Conservation (phyloP, 2,329 filamentous ascomycete species). For the Neodidymelliopsis sp. region DNA sequence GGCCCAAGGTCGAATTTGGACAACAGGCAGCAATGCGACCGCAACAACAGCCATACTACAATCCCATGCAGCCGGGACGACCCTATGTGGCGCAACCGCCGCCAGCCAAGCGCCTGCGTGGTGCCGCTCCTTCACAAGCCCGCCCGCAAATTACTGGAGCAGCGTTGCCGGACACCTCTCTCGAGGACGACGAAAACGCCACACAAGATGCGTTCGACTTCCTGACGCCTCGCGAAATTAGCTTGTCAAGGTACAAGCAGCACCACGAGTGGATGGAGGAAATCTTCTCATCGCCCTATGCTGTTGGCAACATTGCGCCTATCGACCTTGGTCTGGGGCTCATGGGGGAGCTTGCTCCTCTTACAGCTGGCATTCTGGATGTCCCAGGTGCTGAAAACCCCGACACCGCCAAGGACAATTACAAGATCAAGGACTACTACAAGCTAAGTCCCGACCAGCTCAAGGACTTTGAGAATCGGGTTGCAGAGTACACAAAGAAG, state of each 20-base stretch:
- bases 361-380: slow-evolving; percentile 88
- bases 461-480: slow-evolving; percentile 82
- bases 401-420: slow-evolving; percentile 34
- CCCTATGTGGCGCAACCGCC: slow-evolving; percentile 51
- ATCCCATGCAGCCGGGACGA: slow-evolving; percentile 46
- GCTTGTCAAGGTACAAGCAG: slow-evolving; percentile 84
- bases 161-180: slow-evolving; percentile 53
- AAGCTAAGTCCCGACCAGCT: slow-evolving; percentile 78
- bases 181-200: slow-evolving; percentile 91
- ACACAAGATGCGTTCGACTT: slow-evolving; percentile 88
- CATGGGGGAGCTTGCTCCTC: slow-evolving; percentile 75
- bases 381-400: slow-evolving; percentile 50
- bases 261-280: slow-evolving; percentile 99
- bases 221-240: slow-evolving; percentile 88
- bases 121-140: slow-evolving; percentile 51
- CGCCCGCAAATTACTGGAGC: slow-evolving; percentile 49
- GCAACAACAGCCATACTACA: slow-evolving; percentile 42
- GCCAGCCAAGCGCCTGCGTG: slow-evolving; percentile 56
- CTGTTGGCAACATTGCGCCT: slow-evolving; percentile 83
- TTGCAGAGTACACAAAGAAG: slow-evolving; percentile 73
- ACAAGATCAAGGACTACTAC: slow-evolving; percentile 63
- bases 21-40: slow-evolving; percentile 33
- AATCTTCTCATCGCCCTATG: slow-evolving; percentile 88
- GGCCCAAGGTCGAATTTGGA: slow-evolving; percentile 85
- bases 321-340: slow-evolving; percentile 85